phyloP scores from a whole-genome alignment of 176 grass and related monocot genomes.

The Oryza rufipogon region DNA sequence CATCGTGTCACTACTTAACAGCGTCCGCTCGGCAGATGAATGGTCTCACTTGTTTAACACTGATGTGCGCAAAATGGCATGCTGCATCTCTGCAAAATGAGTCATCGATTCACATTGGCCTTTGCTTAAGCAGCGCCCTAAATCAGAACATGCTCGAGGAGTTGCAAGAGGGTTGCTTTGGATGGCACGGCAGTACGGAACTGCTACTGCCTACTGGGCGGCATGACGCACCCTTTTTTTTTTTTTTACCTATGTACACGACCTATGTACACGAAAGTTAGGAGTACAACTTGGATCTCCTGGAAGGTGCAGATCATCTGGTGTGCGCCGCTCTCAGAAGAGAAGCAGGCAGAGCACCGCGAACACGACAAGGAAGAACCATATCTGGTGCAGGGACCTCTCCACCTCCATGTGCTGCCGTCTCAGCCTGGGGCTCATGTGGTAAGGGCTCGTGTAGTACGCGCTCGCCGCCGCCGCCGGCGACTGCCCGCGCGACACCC shows the following conservation, averaged over 20 bases:
- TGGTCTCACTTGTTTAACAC: neutral
- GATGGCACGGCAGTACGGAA: neutral
- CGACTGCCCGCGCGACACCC: conserved; percentile 45
- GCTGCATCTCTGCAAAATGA: neutral
- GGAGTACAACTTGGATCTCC: neutral
- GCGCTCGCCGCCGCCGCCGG: neutral
- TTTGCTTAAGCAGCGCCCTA: too few species aligned
- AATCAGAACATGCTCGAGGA: too few species aligned
- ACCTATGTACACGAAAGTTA: neutral
- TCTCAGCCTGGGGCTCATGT: conserved; percentile 53
- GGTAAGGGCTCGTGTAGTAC: conserved; percentile 52
- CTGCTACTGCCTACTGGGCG: neutral
- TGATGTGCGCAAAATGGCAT: neutral
- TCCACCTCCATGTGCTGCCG: conserved; percentile 64
- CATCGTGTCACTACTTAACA: neutral
- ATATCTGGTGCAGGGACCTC: conserved; percentile 80
- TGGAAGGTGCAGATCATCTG: neutral
- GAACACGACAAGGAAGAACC: conserved; percentile 72
- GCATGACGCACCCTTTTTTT: neutral
- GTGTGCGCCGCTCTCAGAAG: conserved; percentile 47
- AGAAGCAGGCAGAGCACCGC: conserved; percentile 68
- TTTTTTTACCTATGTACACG: conserved; percentile 18
- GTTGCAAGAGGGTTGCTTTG: neutral
- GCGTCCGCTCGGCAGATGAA: neutral
- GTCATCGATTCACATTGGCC: neutral